These are phyloP conservation scores for Hypomyces rosellus DNA, from an alignment of 2,329 filamentous ascomycete species.

Conservation along the genomic window DNA sequence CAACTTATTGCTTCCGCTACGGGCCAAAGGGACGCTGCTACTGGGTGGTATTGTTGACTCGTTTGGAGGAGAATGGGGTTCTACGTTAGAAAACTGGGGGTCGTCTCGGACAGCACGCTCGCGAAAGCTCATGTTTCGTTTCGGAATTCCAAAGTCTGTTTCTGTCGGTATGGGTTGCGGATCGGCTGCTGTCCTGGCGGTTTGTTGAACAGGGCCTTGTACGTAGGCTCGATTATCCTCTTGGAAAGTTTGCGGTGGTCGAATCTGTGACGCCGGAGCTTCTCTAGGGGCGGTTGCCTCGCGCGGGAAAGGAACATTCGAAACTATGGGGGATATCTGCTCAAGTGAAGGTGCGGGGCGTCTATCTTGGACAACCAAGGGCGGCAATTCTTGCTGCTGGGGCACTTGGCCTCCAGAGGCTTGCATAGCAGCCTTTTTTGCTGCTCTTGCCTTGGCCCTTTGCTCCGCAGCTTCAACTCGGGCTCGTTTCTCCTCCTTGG, in stretches of 20 bases:
- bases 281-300: conserved; percentile 10
- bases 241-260: conserved; percentile 17
- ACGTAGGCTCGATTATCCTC: conserved; percentile 9
- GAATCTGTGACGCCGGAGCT: conserved; percentile 14
- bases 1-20: conserved; percentile 52
- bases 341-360: not conserved
- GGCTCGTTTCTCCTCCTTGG: conserved; percentile 90
- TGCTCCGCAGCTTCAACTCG: conserved; percentile 77
- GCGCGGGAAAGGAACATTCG: conserved; percentile 7
- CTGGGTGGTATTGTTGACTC: conserved; percentile 24
- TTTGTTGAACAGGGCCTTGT: conserved; percentile 18
- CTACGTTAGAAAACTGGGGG: conserved; percentile 27
- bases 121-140: conserved; percentile 55
- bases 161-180: conserved; percentile 15
- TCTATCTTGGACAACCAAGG: not conserved
- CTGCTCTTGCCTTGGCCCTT: conserved; percentile 57
- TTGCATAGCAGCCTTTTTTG: conserved; percentile 28
- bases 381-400: conserved; percentile 18
- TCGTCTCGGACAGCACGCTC: conserved; percentile 47
- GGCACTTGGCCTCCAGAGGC: conserved; percentile 16
- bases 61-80: conserved; percentile 19
- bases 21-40: conserved; percentile 33
- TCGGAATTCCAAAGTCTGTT: conserved; percentile 32
- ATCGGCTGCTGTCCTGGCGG: not conserved
- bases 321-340: conserved; percentile 1